A percentile compares a stretch with the other conserved stretches of the same genome.
Evolutionary conservation across 1,284 basidiomycete species (phyloP).

Genomic region (Coriolopsis trogii): DNA sequence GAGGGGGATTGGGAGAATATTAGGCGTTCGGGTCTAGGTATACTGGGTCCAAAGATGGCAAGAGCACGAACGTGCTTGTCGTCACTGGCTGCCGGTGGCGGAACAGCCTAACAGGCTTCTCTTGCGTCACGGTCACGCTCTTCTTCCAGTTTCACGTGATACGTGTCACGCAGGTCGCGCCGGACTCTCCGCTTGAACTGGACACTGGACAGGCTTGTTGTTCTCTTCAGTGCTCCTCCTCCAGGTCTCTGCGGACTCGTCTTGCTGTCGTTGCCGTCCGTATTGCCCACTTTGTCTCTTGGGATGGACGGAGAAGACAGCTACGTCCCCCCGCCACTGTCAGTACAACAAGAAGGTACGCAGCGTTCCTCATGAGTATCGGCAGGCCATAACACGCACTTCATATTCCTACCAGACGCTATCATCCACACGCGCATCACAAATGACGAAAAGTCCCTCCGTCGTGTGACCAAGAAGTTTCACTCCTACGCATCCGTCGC

Average conservation of each 20-base stretch:
- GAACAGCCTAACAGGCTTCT: too few relatives aligned
- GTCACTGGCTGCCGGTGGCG: too few relatives aligned
- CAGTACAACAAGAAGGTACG: constrained; percentile 70
- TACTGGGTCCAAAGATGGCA: constrained; percentile 24
- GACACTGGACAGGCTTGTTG: too few relatives aligned
- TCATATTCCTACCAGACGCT: constrained; percentile 55
- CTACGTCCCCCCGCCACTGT: constrained; percentile 48
- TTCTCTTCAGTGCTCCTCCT: background rate
- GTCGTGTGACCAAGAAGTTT: constrained; percentile 78
- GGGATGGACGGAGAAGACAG: constrained; percentile 4
- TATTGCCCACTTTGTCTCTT: background rate
- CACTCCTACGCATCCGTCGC: constrained; percentile 67
- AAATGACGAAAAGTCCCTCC: constrained; percentile 62
- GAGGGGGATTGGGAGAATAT: constrained; percentile 10
- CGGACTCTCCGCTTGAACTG: too few relatives aligned
- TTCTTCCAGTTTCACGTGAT: constrained; percentile 12
- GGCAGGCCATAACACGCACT: constrained; percentile 14
- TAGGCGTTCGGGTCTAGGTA: constrained; percentile 20
- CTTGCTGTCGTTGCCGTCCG: background rate
- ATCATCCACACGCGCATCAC: constrained; percentile 78
- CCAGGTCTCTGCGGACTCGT: background rate
- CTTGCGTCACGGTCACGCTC: constrained; percentile 1
- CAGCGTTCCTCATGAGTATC: background rate
- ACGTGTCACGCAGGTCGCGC: background rate
- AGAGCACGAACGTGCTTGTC: constrained; percentile 37